These are phyloP conservation scores for Marasmius oreades DNA, from an alignment of 1,284 basidiomycete species.

Conservation along the genomic window DNA sequence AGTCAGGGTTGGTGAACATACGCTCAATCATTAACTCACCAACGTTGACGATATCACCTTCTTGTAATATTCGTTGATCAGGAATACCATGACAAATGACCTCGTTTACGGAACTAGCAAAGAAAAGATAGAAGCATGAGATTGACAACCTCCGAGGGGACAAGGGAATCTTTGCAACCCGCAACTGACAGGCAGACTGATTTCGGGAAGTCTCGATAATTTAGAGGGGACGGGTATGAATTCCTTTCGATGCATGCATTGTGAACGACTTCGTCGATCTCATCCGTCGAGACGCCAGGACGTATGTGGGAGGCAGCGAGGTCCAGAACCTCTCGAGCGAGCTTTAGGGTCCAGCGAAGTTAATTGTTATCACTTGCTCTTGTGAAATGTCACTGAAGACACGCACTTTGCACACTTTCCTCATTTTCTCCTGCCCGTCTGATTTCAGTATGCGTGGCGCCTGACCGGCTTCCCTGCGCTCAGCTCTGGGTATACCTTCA, in stretches of 20 bases:
- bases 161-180: conserved; percentile 2
- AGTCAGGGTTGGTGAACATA: conserved; percentile 9
- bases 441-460: conserved; percentile 59
- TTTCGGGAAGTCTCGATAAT: conserved; percentile 93
- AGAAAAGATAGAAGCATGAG: conserved; percentile 1
- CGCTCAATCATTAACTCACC: conserved; percentile 39
- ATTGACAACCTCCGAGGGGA: neutral
- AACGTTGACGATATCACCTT: conserved; percentile 94
- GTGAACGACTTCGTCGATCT: conserved; percentile 94
- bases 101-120: conserved; percentile 83
- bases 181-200: conserved; percentile 88
- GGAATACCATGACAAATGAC: conserved; percentile 97
- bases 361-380: conserved; percentile 1
- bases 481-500: conserved; percentile 60
- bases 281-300: conserved; percentile 94
- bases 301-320: conserved; percentile 80
- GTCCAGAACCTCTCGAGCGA: conserved; percentile 90
- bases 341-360: conserved; percentile 39
- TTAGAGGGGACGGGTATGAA: conserved; percentile 92
- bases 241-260: conserved; percentile 88
- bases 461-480: conserved; percentile 55
- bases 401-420: conserved; percentile 70
- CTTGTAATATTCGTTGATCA: conserved; percentile 79
- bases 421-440: conserved; percentile 80
- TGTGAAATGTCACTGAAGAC: neutral